These are phyloP conservation scores for Fusarium humuli DNA, from an alignment of 2,329 filamentous ascomycete genomes.

Conservation along the genomic window DNA sequence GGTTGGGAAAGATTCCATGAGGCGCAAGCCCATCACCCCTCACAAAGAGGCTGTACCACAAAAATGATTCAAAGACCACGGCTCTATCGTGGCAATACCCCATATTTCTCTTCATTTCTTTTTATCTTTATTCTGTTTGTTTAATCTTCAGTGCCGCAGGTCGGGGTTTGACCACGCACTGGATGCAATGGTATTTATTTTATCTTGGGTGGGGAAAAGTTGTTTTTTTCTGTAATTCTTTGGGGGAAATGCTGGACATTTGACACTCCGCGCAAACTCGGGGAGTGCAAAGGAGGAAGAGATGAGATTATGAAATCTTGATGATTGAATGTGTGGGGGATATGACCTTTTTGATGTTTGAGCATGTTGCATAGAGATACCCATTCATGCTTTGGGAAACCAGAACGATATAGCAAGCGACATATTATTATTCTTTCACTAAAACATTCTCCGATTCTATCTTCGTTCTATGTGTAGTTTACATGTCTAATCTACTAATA, in stretches of 20 bases:
- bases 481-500: background rate
- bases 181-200: slow-evolving; percentile 46
- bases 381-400: slow-evolving; percentile 46
- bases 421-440: slow-evolving; percentile 43
- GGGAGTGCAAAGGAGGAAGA: slow-evolving; percentile 33
- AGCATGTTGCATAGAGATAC: slow-evolving; percentile 52
- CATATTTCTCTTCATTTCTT: background rate
- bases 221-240: slow-evolving; percentile 27
- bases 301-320: slow-evolving; percentile 43
- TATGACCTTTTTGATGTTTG: slow-evolving; percentile 38
- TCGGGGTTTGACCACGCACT: slow-evolving; percentile 45
- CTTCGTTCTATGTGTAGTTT: background rate
- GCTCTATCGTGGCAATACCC: slow-evolving; percentile 13
- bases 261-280: slow-evolving; percentile 31
- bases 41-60: slow-evolving; percentile 22
- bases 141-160: slow-evolving; percentile 46
- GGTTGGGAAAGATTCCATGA: slow-evolving; percentile 41
- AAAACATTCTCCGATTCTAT: background rate
- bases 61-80: slow-evolving; percentile 6
- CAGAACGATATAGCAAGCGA: slow-evolving; percentile 48
- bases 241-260: slow-evolving; percentile 45
- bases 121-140: slow-evolving; percentile 8
- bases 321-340: slow-evolving; percentile 43
- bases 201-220: slow-evolving; percentile 21
- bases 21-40: slow-evolving; percentile 43